These are phyloP conservation scores for Ogataea trehalophila DNA, from an alignment of 805 yeast genomes.

Conservation along the genomic window DNA sequence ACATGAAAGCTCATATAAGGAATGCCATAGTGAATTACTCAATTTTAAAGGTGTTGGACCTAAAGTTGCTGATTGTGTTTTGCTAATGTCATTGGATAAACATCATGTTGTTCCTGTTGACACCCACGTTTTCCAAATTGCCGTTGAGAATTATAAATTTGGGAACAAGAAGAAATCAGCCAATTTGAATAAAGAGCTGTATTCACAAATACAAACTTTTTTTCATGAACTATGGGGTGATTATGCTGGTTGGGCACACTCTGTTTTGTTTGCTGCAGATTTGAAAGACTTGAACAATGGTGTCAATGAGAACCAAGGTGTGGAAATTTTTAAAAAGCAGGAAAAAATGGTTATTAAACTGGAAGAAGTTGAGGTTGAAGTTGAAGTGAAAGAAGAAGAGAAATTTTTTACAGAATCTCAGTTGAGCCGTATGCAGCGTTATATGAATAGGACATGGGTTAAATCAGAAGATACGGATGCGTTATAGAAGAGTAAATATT, in stretches of 20 bases:
- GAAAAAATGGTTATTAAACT: background rate
- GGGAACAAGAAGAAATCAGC: constrained; percentile 26
- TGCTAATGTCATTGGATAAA: constrained; percentile 84
- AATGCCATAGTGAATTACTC: constrained; percentile 52
- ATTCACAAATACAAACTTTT: constrained; percentile 51
- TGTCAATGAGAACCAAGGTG: constrained; percentile 31
- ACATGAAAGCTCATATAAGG: constrained; percentile 28
- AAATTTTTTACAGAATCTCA: background rate
- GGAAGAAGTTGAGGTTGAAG: background rate
- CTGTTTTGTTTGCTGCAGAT: constrained; percentile 87
- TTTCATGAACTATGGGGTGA: constrained; percentile 76
- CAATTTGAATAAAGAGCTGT: constrained; percentile 45
- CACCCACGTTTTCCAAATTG: constrained; percentile 90
- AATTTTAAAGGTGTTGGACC: constrained; percentile 90
- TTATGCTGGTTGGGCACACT: constrained; percentile 98
- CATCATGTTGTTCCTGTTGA: constrained; percentile 91
- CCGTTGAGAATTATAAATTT: constrained; percentile 71
- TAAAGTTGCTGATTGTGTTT: constrained; percentile 95
- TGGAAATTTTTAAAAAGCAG: background rate
- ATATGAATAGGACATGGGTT: background rate
- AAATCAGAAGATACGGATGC: background rate
- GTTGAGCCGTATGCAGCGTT: background rate
- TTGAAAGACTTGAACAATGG: constrained; percentile 69
- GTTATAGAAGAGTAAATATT: background rate
- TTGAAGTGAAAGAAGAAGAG: background rate